phyloP scores from a whole-genome alignment of 768 basidiomycete genomes.

The Bullera alba region DNA sequence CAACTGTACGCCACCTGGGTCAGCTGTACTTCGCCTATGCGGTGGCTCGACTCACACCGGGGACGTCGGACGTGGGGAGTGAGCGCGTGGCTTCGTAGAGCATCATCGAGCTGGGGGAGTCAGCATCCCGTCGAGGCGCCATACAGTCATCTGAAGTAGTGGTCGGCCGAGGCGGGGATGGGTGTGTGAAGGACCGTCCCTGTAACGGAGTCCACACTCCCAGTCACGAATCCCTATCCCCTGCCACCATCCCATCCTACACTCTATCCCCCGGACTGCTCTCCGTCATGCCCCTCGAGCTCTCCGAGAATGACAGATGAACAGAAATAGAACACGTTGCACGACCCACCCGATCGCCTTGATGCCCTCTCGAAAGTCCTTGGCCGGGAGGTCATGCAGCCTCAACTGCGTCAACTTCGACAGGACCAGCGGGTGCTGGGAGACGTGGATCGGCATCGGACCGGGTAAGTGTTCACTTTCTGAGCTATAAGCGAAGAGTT shows the following conservation, averaged over 20 bases:
- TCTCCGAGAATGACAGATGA: too few species aligned
- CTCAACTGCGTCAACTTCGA: slow-evolving; percentile 37
- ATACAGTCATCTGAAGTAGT: too few species aligned
- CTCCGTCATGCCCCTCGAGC: too few species aligned
- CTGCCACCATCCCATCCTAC: too few species aligned
- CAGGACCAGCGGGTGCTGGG: slow-evolving; percentile 29
- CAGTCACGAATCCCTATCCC: too few species aligned
- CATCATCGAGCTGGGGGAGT: slow-evolving; percentile 22
- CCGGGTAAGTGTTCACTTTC: too few species aligned
- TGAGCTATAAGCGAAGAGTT: too few species aligned
- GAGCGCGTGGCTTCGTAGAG: slow-evolving; percentile 32
- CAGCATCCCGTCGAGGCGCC: too few species aligned
- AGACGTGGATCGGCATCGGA: slow-evolving; percentile 29
- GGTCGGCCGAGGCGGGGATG: too few species aligned
- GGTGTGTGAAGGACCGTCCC: too few species aligned
- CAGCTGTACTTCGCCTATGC: too few species aligned
- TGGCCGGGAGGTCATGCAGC: slow-evolving; percentile 35
- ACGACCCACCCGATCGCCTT: slow-evolving; percentile 27
- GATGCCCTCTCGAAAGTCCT: slow-evolving; percentile 37
- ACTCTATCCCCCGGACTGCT: background rate
- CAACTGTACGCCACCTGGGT: slow-evolving; percentile 12
- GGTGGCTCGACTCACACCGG: slow-evolving; percentile 22
- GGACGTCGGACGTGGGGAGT: slow-evolving; percentile 22
- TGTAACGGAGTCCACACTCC: too few species aligned
- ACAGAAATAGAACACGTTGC: background rate